phyloP scores from a whole-genome alignment of 495 filamentous ascomycete species.

The Annulohypoxylon stygium region DNA sequence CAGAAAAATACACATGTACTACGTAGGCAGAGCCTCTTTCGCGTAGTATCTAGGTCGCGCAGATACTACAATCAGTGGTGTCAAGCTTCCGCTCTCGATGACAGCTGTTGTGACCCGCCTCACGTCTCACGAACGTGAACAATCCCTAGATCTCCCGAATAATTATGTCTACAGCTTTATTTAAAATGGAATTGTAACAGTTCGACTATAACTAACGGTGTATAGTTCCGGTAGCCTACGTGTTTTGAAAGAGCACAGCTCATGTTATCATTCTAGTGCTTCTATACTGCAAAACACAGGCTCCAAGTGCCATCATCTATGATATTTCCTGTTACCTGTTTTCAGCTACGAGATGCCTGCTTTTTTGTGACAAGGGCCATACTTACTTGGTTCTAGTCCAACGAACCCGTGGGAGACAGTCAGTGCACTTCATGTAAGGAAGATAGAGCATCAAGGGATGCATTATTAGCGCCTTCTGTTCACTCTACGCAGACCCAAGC shows the following conservation, averaged over 20 bases:
- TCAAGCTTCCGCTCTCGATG: slow-evolving; percentile 31
- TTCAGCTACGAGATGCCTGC: not conserved
- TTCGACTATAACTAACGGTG: not conserved
- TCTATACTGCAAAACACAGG: no score
- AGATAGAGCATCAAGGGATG: not conserved
- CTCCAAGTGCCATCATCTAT: not conserved
- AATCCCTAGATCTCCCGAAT: not conserved
- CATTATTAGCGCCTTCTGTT: not conserved
- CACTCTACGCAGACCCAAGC: not conserved
- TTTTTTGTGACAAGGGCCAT: not conserved
- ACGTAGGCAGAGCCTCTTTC: slow-evolving; percentile 27
- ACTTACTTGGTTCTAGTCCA: no score
- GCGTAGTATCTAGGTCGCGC: slow-evolving; percentile 5
- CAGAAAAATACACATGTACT: not conserved
- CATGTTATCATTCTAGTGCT: no score
- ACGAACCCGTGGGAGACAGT: not conserved
- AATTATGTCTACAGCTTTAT: not conserved
- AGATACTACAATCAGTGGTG: not conserved
- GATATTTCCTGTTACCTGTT: not conserved
- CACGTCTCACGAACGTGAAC: slow-evolving; percentile 27
- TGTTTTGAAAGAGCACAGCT: no score
- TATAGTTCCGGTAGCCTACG: no score
- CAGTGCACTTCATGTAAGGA: not conserved
- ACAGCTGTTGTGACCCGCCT: slow-evolving; percentile 33
- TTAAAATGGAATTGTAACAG: not conserved